These are phyloP conservation scores for Pichia cactophila DNA, from an alignment of 1,139 yeast species.

Conservation along the genomic window DNA sequence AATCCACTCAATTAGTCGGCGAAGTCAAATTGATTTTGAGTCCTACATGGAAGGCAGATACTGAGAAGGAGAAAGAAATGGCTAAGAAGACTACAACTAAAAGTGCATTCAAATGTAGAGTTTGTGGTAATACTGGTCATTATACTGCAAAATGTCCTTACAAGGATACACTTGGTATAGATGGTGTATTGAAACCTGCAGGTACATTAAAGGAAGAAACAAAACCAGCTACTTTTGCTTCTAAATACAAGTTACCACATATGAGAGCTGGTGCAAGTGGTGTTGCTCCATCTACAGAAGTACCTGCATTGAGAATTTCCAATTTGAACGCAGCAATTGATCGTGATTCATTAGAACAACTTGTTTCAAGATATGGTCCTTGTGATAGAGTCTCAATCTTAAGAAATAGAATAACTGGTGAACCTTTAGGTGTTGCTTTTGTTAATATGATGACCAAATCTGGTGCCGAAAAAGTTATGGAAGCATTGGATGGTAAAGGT, in stretches of 20 bases:
- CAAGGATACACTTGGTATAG: constrained; percentile 76
- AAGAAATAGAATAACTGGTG: constrained; percentile 88
- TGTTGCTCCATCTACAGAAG: constrained; percentile 43
- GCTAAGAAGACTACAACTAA: constrained; percentile 36
- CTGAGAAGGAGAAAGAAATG: constrained; percentile 47
- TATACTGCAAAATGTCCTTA: constrained; percentile 94
- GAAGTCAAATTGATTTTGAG: constrained; percentile 57
- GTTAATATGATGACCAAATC: constrained; percentile 69
- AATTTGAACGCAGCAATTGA: constrained; percentile 60
- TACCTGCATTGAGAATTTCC: constrained; percentile 83
- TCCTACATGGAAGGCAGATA: constrained; percentile 60
- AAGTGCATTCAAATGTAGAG: constrained; percentile 59
- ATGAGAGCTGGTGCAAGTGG: constrained; percentile 41
- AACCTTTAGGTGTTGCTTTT: constrained; percentile 95
- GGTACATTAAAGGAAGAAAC: not conserved
- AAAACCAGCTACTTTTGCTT: constrained; percentile 26
- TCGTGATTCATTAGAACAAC: constrained; percentile 58
- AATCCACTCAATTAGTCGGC: constrained; percentile 88
- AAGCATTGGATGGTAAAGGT: constrained; percentile 82
- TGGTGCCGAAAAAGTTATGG: constrained; percentile 73
- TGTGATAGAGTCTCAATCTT: constrained; percentile 78
- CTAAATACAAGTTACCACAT: constrained; percentile 71
- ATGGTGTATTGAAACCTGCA: constrained; percentile 20
- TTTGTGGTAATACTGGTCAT: constrained; percentile 86
- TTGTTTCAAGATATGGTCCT: constrained; percentile 65